Percentiles rank a stretch among this genome's conserved stretches.
Conservation (phyloP, 2,329 filamentous ascomycete species). For the Fusarium chaquense region DNA sequence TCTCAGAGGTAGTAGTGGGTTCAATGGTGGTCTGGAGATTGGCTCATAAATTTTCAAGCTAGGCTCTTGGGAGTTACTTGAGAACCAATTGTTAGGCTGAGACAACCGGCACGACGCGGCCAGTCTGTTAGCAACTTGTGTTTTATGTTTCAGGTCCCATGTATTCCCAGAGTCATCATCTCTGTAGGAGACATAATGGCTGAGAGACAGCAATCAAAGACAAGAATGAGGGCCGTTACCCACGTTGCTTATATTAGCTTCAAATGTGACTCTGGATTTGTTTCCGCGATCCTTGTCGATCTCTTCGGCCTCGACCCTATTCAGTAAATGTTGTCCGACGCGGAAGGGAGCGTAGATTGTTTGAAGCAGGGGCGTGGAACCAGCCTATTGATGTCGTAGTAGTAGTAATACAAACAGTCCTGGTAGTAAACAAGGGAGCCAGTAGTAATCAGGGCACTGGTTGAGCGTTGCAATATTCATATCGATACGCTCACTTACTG, state of each 20-base stretch:
- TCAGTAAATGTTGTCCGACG: slow-evolving; percentile 46
- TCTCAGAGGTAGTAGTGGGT: slow-evolving; percentile 19
- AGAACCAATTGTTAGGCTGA: slow-evolving; percentile 46
- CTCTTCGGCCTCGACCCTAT: slow-evolving; percentile 39
- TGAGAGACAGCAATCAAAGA: slow-evolving; percentile 36
- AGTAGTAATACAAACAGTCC: slow-evolving; percentile 15
- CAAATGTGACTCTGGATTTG: slow-evolving; percentile 41
- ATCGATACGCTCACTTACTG: slow-evolving; percentile 26
- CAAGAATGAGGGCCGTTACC: slow-evolving; percentile 33
- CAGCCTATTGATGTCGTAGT: slow-evolving; percentile 31
- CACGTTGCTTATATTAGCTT: slow-evolving; percentile 32
- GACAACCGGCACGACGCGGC: slow-evolving; percentile 44
- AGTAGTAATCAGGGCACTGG: slow-evolving; percentile 28
- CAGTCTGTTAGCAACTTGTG: slow-evolving; percentile 41
- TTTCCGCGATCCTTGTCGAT: slow-evolving; percentile 44
- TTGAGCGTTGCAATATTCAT: slow-evolving; percentile 38
- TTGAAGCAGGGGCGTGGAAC: slow-evolving; percentile 40
- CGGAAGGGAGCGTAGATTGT: slow-evolving; percentile 39
- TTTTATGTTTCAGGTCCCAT: slow-evolving; percentile 40
- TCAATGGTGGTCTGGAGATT: slow-evolving; percentile 35
- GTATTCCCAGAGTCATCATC: slow-evolving; percentile 17
- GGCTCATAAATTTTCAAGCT: slow-evolving; percentile 36
- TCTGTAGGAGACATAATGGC: slow-evolving; percentile 26
- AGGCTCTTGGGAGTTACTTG: slow-evolving; percentile 37
- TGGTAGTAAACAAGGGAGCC: slow-evolving; percentile 34